Evolutionary conservation across 768 basidiomycete species (phyloP), one percentile per base, ranked within the genome.

Genomic region (Agrocybe praecox): DNA sequence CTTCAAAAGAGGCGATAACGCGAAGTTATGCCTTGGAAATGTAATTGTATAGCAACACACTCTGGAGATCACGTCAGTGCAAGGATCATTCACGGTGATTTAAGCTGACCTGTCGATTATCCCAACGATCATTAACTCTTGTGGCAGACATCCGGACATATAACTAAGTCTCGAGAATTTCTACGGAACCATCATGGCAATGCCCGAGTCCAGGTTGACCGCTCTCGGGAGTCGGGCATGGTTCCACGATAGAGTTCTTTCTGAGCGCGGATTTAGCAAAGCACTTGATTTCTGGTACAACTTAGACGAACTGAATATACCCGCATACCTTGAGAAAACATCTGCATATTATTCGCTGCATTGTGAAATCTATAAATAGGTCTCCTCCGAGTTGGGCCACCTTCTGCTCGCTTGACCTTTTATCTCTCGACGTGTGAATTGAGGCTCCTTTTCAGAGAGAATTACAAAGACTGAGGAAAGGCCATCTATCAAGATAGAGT

Each of bases 61-160:
- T 29, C 26, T 29, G 9, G 26, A 29, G 26, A 40, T 40, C 36
- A 40, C 36, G 12, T n/a, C 36, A 40, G 12, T 10, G 18, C 14
- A 45, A 47, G 59, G 63, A 65, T 60, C 59, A 65, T 62, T 57
- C 53, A 47, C 63, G 63, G 63, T 33, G 58, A 62, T 60, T 65
- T 58, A 58, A 62, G 22, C 58, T 56, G 54, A 52, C 36, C 36
- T 40, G 36, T 40, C 36, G 12, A 40, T 15, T 40, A 14, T 40
- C 33, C 21, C 49, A 36, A 34, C 33, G 33, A 34, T 15, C 36
- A 40, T 14, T n/a, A n/a, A 29, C 9, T 29, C 26, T 29, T 29
- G 36, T 40, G 36, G 14, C 36, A 40, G 14, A 40, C 36, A 14
- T 40, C 36, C 36, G 36, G 36, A 40, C 36, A 40, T 40, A 40